These are phyloP conservation scores for Strobilomyces confusus DNA, from an alignment of 768 basidiomycete species.

Conservation along the genomic window DNA sequence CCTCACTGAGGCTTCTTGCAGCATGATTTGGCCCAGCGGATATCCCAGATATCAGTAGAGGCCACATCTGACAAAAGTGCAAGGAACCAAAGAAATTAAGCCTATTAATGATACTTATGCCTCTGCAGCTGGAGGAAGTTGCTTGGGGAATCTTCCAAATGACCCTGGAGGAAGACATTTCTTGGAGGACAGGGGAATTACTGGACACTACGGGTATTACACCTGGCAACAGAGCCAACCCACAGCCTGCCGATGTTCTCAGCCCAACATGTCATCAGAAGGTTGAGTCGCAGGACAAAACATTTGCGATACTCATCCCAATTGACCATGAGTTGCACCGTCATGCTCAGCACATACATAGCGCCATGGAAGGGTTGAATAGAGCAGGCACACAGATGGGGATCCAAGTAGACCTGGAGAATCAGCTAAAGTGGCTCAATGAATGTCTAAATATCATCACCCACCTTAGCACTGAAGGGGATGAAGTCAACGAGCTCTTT, in stretches of 20 bases:
- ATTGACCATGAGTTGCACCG: background rate
- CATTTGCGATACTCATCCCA: background rate
- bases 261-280: background rate
- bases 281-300: background rate
- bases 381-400: background rate
- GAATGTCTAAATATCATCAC: background rate
- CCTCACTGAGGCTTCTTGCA: too few species aligned
- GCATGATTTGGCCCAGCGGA: too few species aligned
- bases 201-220: too few species aligned
- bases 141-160: background rate
- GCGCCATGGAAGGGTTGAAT: background rate
- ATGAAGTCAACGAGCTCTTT: background rate
- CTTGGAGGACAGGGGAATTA: background rate
- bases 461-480: background rate
- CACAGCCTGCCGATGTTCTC: too few species aligned
- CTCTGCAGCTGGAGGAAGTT: background rate
- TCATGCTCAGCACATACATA: background rate
- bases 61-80: too few species aligned
- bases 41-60: too few species aligned
- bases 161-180: background rate
- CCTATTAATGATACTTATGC: too few species aligned
- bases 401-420: background rate
- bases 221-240: background rate
- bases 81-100: too few species aligned
- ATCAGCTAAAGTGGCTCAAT: background rate